Evolutionary conservation across 2,329 filamentous ascomycete genomes (phyloP).

Genomic region (Diaporthe nobilis): DNA sequence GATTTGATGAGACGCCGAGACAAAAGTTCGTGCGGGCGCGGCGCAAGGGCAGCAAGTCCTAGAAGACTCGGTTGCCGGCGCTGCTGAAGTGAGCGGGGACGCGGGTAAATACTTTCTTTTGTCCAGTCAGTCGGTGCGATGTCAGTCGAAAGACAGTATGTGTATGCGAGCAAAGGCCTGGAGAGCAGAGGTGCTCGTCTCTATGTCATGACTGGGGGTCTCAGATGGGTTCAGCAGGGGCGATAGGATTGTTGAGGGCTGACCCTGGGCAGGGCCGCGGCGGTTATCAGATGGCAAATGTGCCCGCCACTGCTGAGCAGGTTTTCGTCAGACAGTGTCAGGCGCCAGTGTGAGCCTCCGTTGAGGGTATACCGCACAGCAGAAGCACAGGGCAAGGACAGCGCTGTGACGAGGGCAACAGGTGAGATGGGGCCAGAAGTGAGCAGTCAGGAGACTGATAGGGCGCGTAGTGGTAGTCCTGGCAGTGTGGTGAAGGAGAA

Average conservation of each 20-base stretch:
- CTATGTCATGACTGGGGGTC: slow-evolving; percentile 18
- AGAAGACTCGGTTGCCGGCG: slow-evolving; percentile 28
- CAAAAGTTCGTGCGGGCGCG: slow-evolving; percentile 15
- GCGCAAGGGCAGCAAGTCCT: slow-evolving; percentile 24
- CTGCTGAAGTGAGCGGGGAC: background rate
- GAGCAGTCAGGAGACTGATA: slow-evolving; percentile 32
- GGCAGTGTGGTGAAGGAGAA: slow-evolving; percentile 4
- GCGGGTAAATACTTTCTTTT: background rate
- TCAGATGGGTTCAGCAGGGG: background rate
- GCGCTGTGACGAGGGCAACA: slow-evolving; percentile 17
- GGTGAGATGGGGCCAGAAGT: slow-evolving; percentile 26
- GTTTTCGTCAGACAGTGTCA: slow-evolving; percentile 20
- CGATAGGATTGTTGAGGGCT: slow-evolving; percentile 5
- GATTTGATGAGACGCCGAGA: slow-evolving; percentile 29
- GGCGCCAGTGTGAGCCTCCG: slow-evolving; percentile 1
- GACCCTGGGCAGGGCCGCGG: slow-evolving; percentile 18
- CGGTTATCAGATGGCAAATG: slow-evolving; percentile 14
- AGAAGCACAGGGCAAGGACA: background rate
- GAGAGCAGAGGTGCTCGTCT: background rate
- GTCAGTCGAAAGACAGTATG: slow-evolving; percentile 9
- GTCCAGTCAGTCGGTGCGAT: slow-evolving; percentile 2
- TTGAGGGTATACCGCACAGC: slow-evolving; percentile 18
- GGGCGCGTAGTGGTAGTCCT: slow-evolving; percentile 8
- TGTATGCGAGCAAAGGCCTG: background rate
- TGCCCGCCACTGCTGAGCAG: background rate